Base-by-base conservation (phyloP, 768 basidiomycete genomes). In the Boletus tylopilopsis region DNA sequence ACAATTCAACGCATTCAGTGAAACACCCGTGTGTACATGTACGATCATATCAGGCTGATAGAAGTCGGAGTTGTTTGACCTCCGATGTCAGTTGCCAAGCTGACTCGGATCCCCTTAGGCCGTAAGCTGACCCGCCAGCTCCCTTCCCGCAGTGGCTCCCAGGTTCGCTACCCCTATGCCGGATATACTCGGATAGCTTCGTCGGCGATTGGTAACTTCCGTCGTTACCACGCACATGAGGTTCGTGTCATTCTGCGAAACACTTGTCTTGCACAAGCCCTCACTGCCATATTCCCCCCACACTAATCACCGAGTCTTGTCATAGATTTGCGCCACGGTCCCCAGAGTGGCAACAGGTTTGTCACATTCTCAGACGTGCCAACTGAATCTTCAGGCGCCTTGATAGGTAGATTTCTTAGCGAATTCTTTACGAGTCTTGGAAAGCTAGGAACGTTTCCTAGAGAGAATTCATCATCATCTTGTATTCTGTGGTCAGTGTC, bases 61-160 rank as follows among this genome's bases (percentile, higher is more conserved):
- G 33, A 48, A 50, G 62, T 64, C 63, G 63, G 63, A 52, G 61
- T 18, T 34, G 36, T 58, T 51, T 42, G 18, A 54, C 58, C 58
- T 44, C 63, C 63, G 61, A 54, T 50, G 29, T 33, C 50, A 49
- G 16, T 38, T 55, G 9, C 45, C 54, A 59, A 50, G 27, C 33
- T 29, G 11, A 13, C 12, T 13, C 2, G 13, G 29, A n/a, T n/a
- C n/a, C n/a, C 29, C 29, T 13, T 29, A 13, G 29, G 29, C 29
- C 29, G 29, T 38, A 25, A 19, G 15, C 25, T 10, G 10, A 22
- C 7, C n/a, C 1, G 11, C 27, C n/a, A n/a, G 12, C 39, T 51
- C 15, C 18, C 25, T 37, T 47, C 30, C 40, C 42, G 36, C 40
- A 32, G 5, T 21, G 27, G 35, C 42, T 11, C 23, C 45, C 57